Percentiles rank a stretch among this genome's conserved stretches.
Evolutionary conservation across 768 basidiomycete species (phyloP).

Genomic region (Rhodotorula kratochvilovae): DNA sequence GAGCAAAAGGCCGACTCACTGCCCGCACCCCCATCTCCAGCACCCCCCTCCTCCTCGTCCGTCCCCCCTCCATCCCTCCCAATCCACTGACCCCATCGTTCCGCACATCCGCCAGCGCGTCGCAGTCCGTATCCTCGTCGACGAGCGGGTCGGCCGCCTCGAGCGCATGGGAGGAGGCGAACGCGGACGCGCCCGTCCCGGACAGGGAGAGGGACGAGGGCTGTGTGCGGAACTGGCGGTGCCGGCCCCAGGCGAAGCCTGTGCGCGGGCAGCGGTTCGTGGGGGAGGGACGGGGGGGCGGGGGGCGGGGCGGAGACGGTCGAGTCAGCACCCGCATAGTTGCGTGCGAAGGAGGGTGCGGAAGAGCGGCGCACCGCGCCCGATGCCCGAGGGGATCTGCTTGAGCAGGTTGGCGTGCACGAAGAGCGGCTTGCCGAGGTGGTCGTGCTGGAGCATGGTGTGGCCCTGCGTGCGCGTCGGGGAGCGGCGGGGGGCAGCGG

Average conservation of each 20-base stretch:
- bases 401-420: conserved; percentile 51
- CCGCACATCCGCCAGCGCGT: conserved; percentile 43
- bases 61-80: conserved; percentile 15
- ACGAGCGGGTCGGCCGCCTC: conserved; percentile 17
- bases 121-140: conserved; percentile 38
- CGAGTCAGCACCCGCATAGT: neutral
- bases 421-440: conserved; percentile 40
- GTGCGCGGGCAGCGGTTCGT: too few species aligned
- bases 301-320: too few species aligned
- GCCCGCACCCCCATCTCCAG: conserved; percentile 44
- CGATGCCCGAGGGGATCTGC: conserved; percentile 40
- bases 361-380: conserved; percentile 26
- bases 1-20: neutral
- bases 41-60: conserved; percentile 41
- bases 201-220: conserved; percentile 1
- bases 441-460: conserved; percentile 48
- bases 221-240: conserved; percentile 23
- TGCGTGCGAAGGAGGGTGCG: too few species aligned
- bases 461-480: neutral
- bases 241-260: conserved; percentile 31
- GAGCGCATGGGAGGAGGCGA: neutral
- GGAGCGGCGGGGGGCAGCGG: too few species aligned
- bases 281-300: too few species aligned
- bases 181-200: neutral
- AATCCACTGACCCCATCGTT: conserved; percentile 42